phyloP scores from a whole-genome alignment of 495 filamentous ascomycete genomes.

The Paragyromitra xinjiangensis region DNA sequence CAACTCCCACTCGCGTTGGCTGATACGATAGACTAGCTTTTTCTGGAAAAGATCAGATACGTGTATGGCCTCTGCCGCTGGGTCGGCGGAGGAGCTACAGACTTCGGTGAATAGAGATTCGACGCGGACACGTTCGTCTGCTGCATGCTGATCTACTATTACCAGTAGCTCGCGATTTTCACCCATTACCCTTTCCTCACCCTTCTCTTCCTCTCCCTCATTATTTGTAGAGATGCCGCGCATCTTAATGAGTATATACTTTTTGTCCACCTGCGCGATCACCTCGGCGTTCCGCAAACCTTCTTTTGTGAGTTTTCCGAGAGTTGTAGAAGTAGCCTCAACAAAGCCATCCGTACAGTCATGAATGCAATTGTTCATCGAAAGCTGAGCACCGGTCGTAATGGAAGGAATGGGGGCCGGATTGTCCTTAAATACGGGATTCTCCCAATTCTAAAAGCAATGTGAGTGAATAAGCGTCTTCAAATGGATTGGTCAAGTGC shows the following conservation, averaged over 20 bases:
- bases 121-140: slow-evolving; percentile 85
- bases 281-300: slow-evolving; percentile 71
- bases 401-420: slow-evolving; percentile 64
- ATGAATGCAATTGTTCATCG: slow-evolving; percentile 19
- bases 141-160: slow-evolving; percentile 93
- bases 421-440: slow-evolving; percentile 68
- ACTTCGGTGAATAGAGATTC: slow-evolving; percentile 72
- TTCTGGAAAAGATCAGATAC: slow-evolving; percentile 3
- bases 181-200: neutral
- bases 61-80: neutral
- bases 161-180: slow-evolving; percentile 64
- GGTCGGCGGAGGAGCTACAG: slow-evolving; percentile 48
- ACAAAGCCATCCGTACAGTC: slow-evolving; percentile 34
- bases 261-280: slow-evolving; percentile 84
- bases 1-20: slow-evolving; percentile 31
- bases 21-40: slow-evolving; percentile 32
- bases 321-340: slow-evolving; percentile 42
- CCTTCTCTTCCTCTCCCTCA: slow-evolving; percentile 9
- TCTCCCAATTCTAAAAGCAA: slow-evolving; percentile 64
- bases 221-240: slow-evolving; percentile 24
- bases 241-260: slow-evolving; percentile 82
- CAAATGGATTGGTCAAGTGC: slow-evolving; percentile 26
- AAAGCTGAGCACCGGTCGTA: slow-evolving; percentile 19
- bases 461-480: neutral
- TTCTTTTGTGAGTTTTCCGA: slow-evolving; percentile 71